Evolutionary conservation across 1,139 yeast genomes (phyloP).

Genomic region (Pneumocystis sp.): DNA sequence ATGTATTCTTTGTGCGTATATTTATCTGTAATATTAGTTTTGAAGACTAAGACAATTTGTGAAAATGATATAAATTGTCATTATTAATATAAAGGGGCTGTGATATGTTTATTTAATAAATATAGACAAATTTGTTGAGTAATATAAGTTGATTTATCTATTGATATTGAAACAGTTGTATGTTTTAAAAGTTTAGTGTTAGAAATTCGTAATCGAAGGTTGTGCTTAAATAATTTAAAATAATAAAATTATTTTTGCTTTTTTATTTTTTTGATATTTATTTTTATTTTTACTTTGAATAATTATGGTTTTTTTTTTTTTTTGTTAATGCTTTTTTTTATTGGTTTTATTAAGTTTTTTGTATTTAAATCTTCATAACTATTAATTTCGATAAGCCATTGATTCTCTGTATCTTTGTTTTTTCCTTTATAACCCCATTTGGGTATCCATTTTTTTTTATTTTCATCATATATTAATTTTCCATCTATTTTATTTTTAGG

Average conservation of each 20-base stretch:
- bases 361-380: slow-evolving; percentile 8
- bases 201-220: not conserved
- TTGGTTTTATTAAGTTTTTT: slow-evolving; percentile 15
- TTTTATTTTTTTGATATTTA: not conserved
- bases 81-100: not conserved
- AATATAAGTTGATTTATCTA: not conserved
- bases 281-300: not conserved
- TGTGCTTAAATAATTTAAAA: not conserved
- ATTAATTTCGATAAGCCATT: slow-evolving; percentile 92
- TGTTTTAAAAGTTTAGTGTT: not conserved
- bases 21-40: not conserved
- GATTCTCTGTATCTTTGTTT: slow-evolving; percentile 72
- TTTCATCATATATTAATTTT: slow-evolving; percentile 82
- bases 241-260: not conserved
- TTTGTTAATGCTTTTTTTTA: slow-evolving; percentile 7
- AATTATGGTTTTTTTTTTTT: slow-evolving; percentile 4
- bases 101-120: not conserved
- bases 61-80: not conserved
- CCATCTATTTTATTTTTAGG: slow-evolving; percentile 73
- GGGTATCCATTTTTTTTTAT: slow-evolving; percentile 84
- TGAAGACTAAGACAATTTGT: not conserved
- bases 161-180: not conserved
- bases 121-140: not conserved
- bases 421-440: slow-evolving; percentile 97
- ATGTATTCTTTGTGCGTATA: not conserved